Conservation (phyloP, 2,329 filamentous ascomycete species). For the Nothopassalora personata region DNA sequence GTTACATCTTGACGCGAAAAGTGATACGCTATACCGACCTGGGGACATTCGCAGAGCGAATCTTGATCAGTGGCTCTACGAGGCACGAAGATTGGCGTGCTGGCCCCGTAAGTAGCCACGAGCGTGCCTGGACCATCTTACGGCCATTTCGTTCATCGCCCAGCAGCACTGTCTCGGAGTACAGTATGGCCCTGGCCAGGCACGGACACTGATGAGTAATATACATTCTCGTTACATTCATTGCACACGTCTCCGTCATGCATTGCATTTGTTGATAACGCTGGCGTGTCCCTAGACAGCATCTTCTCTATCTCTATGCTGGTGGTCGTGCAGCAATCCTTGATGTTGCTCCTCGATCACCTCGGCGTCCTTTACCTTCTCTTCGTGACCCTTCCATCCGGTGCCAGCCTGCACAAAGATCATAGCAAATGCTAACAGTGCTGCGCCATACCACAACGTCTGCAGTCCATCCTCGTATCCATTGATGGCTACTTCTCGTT, state of each 20-base stretch:
- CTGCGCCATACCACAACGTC: conserved; percentile 49
- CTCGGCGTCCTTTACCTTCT: conserved; percentile 2
- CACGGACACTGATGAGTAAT: background rate
- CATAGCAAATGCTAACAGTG: conserved; percentile 46
- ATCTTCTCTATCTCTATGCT: conserved; percentile 7
- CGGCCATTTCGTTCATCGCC: no score
- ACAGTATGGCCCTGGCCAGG: background rate
- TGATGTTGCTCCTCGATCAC: conserved; percentile 3
- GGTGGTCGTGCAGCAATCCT: conserved; percentile 34
- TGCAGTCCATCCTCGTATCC: conserved; percentile 53
- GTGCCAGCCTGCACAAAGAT: conserved; percentile 53
- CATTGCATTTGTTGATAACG: background rate
- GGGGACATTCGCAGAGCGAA: background rate
- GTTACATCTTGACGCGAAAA: no score
- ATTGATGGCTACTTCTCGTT: conserved; percentile 47
- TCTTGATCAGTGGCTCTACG: background rate
- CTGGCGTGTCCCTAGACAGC: background rate
- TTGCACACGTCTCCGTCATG: background rate
- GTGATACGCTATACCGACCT: no score
- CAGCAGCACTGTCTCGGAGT: background rate
- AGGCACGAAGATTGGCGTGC: no score
- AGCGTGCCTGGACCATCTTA: no score
- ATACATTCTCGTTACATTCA: background rate
- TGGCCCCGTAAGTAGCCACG: no score
- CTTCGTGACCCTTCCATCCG: conserved; percentile 43